phyloP scores from a whole-genome alignment of 2,329 filamentous ascomycete genomes.

The Microsporum canis region DNA sequence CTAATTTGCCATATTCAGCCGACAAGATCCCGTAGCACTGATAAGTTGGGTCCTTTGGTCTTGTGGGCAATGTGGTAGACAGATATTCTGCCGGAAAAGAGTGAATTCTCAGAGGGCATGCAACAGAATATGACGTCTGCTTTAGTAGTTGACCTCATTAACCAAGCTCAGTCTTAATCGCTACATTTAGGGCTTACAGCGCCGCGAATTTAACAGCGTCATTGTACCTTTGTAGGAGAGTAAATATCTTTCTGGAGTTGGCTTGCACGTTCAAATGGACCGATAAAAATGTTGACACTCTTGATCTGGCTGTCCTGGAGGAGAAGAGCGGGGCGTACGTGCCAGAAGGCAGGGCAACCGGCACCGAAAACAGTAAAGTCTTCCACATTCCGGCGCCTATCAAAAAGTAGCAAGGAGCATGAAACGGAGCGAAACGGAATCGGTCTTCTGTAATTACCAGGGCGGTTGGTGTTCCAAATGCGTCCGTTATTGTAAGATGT shows the following conservation, averaged over 20 bases:
- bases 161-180: slow-evolving; percentile 54
- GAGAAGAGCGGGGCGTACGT: slow-evolving; percentile 71
- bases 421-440: slow-evolving; percentile 60
- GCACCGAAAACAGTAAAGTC: slow-evolving; percentile 76
- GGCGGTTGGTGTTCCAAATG: slow-evolving; percentile 46
- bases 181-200: slow-evolving; percentile 59
- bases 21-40: slow-evolving; percentile 41
- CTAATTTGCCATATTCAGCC: slow-evolving; percentile 72
- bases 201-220: slow-evolving; percentile 61
- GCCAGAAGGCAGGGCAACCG: slow-evolving; percentile 89
- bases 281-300: slow-evolving; percentile 73
- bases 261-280: slow-evolving; percentile 39
- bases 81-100: slow-evolving; percentile 64
- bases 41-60: slow-evolving; percentile 35
- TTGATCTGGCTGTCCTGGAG: slow-evolving; percentile 55
- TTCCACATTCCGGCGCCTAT: slow-evolving; percentile 56
- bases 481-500: slow-evolving; percentile 49
- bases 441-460: slow-evolving; percentile 57
- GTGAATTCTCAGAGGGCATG: slow-evolving; percentile 59
- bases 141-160: slow-evolving; percentile 48
- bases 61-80: slow-evolving; percentile 39
- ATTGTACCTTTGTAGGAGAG: slow-evolving; percentile 43
- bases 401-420: slow-evolving; percentile 48
- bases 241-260: slow-evolving; percentile 45
- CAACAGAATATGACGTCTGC: slow-evolving; percentile 82